Evolutionary conservation across 768 basidiomycete species (phyloP).

Genomic region (Xerocomus potaroensis): DNA sequence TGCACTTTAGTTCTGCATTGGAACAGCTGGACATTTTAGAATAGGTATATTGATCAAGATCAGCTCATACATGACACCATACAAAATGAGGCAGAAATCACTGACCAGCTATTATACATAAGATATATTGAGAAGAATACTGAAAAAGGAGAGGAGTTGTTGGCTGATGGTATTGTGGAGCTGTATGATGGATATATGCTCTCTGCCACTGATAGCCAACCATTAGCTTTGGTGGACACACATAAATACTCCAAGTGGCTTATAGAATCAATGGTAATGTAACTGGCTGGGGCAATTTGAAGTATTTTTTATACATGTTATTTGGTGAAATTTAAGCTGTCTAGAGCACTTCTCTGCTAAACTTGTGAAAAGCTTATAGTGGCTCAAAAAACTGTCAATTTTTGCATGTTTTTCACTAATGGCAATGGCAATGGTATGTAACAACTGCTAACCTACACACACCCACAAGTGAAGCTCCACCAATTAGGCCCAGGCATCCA

Average conservation of each 20-base stretch:
- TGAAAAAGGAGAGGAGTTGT: slow-evolving; percentile 14
- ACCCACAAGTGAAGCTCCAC: too few relatives aligned
- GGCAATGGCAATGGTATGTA: too few relatives aligned
- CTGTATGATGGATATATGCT: slow-evolving; percentile 18
- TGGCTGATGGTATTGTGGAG: slow-evolving; percentile 14
- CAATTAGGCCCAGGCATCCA: too few relatives aligned
- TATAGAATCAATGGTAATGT: slow-evolving; percentile 2
- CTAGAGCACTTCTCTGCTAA: too few relatives aligned
- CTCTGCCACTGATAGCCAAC: slow-evolving; percentile 8
- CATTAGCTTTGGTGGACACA: slow-evolving; percentile 3
- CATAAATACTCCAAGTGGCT: slow-evolving; percentile 23
- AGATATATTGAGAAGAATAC: slow-evolving; percentile 43
- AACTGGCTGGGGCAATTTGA: too few relatives aligned
- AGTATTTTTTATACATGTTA: too few relatives aligned
- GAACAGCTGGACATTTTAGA: background rate
- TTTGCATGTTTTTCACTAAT: too few relatives aligned
- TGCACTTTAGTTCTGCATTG: slow-evolving; percentile 11
- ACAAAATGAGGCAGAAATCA: slow-evolving; percentile 47
- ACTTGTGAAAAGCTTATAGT: too few relatives aligned
- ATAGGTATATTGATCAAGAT: slow-evolving; percentile 72
- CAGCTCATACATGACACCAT: slow-evolving; percentile 60
- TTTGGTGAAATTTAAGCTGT: too few relatives aligned
- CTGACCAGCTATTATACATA: slow-evolving; percentile 55
- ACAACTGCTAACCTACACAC: too few relatives aligned
- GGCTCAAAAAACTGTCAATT: too few relatives aligned